A percentile compares a stretch with the other conserved stretches of the same genome.
Evolutionary conservation across 495 filamentous ascomycete genomes (phyloP).

Genomic region (Hypoxylon fuscum): DNA sequence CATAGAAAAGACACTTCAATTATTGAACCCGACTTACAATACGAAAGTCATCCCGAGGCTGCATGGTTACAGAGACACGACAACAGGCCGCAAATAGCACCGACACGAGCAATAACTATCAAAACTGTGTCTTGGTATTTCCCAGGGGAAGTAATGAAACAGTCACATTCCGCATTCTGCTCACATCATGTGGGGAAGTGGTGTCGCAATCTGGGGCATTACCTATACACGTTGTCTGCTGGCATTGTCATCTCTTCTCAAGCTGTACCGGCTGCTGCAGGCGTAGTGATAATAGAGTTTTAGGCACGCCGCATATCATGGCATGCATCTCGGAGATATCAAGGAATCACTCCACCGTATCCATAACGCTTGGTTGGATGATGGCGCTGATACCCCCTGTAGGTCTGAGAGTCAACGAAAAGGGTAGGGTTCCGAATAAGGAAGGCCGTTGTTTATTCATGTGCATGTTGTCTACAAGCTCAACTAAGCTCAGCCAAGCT

Average conservation of each 20-base stretch:
- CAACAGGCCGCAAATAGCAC: conserved; percentile 19
- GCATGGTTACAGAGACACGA: conserved; percentile 14
- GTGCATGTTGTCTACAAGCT: background rate
- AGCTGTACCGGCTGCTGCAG: background rate
- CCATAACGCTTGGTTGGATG: conserved; percentile 21
- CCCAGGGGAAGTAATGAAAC: conserved; percentile 19
- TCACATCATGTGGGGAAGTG: conserved; percentile 30
- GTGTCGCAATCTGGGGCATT: conserved; percentile 11
- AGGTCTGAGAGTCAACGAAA: conserved; percentile 5
- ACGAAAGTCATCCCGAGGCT: conserved; percentile 12
- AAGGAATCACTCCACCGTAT: conserved; percentile 8
- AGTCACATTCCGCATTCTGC: conserved; percentile 30
- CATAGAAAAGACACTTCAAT: background rate
- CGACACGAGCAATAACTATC: conserved; percentile 8
- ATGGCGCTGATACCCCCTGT: conserved; percentile 8
- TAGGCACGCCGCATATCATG: conserved; percentile 7
- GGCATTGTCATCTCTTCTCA: conserved; percentile 9
- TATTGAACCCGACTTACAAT: conserved; percentile 5
- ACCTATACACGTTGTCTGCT: conserved; percentile 7
- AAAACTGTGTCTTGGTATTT: conserved; percentile 11
- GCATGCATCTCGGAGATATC: conserved; percentile 29
- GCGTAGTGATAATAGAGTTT: conserved; percentile 18
- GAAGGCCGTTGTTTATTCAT: conserved; percentile 23
- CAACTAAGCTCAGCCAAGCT: conserved; percentile 3
- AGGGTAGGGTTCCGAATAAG: conserved; percentile 20